Conservation (phyloP, 108 stramenopile genomes). For the Skeletonema menzelii region DNA sequence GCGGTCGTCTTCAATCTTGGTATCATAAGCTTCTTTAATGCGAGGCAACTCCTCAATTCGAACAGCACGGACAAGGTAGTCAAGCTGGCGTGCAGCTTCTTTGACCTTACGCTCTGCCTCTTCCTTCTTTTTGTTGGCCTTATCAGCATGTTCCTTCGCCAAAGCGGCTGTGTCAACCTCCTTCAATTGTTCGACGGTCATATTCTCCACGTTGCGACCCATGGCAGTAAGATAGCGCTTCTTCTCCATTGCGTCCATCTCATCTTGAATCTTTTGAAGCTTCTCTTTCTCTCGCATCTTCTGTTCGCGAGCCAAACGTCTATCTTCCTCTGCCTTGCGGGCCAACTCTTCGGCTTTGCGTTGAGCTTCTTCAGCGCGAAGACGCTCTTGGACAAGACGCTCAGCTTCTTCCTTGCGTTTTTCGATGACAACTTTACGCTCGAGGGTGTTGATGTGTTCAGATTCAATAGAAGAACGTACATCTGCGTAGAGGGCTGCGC, state of each 20-base stretch:
- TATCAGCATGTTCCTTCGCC: conserved; percentile 84
- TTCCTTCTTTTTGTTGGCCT: conserved; percentile 90
- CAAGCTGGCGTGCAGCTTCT: conserved; percentile 85
- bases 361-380: conserved; percentile 61
- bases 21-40: conserved; percentile 79
- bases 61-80: conserved; percentile 93
- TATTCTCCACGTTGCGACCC: conserved; percentile 86
- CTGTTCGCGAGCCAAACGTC: conserved; percentile 77
- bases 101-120: conserved; percentile 86
- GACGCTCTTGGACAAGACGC: conserved; percentile 74
- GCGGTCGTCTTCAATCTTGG: conserved; percentile 64
- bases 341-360: conserved; percentile 75
- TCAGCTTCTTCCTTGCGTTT: conserved; percentile 93
- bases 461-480: conserved; percentile 65
- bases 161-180: conserved; percentile 71
- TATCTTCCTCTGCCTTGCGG: conserved; percentile 87
- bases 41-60: conserved; percentile 93
- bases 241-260: conserved; percentile 87
- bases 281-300: conserved; percentile 86
- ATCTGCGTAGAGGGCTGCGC: conserved; percentile 58
- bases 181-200: conserved; percentile 80
- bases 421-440: conserved; percentile 89
- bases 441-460: conserved; percentile 76
- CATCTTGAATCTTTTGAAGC: conserved; percentile 86
- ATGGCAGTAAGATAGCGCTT: conserved; percentile 72